phyloP scores from a whole-genome alignment of 2,329 filamentous ascomycete species.

The Aspergillus neotritici region DNA sequence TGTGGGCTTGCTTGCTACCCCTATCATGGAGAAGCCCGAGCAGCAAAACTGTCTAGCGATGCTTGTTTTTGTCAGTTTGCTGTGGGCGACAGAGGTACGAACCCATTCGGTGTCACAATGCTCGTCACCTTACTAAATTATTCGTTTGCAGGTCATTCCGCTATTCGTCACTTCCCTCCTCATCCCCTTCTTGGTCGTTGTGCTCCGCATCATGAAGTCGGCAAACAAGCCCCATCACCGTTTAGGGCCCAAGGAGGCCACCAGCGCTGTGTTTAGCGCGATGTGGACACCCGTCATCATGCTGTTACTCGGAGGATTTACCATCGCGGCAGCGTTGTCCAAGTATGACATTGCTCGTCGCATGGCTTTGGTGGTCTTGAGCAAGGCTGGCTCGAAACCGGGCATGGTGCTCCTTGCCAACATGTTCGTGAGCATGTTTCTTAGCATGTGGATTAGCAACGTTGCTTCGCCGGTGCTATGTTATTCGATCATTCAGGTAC shows the following conservation, averaged over 20 bases:
- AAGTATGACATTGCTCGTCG: constrained; percentile 98
- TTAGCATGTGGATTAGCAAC: constrained; percentile 99
- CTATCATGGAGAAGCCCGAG: constrained; percentile 79
- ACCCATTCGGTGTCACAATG: not conserved
- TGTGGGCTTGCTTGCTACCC: constrained; percentile 64
- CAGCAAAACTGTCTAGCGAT: constrained; percentile 95
- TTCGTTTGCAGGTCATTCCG: constrained; percentile 66
- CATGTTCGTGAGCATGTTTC: constrained; percentile 97
- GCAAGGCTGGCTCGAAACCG: constrained; percentile 89
- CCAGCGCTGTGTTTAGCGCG: constrained; percentile 77
- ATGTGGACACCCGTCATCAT: constrained; percentile 99
- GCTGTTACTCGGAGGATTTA: constrained; percentile 92
- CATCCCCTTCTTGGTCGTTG: constrained; percentile 87
- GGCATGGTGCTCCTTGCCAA: constrained; percentile 87
- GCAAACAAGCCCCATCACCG: constrained; percentile 65
- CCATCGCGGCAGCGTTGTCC: constrained; percentile 86
- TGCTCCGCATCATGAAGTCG: constrained; percentile 75
- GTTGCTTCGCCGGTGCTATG: constrained; percentile 94
- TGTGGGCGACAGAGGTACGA: constrained; percentile 91
- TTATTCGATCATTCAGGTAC: constrained; percentile 91
- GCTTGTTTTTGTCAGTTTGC: constrained; percentile 83
- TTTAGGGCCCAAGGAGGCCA: constrained; percentile 73
- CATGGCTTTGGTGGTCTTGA: constrained; percentile 91
- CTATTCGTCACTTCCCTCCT: constrained; percentile 92
- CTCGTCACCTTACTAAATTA: constrained; percentile 7